phyloP scores from a whole-genome alignment of 768 basidiomycete genomes.

The Boletus vinaceobasis region DNA sequence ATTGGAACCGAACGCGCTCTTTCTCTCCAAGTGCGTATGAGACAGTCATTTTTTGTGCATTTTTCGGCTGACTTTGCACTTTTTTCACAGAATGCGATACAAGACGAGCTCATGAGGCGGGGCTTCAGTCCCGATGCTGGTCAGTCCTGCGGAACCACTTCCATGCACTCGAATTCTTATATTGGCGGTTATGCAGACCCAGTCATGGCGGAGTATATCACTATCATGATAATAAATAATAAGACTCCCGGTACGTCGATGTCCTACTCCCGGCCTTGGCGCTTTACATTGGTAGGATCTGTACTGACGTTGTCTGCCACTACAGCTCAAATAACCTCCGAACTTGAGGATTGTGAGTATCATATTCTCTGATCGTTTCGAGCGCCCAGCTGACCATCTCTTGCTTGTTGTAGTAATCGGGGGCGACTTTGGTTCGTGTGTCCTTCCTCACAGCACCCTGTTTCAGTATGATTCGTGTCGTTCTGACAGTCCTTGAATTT shows the following conservation, averaged over 20 bases:
- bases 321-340: conserved; percentile 80
- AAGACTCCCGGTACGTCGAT: conserved; percentile 65
- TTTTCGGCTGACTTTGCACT: conserved; percentile 12
- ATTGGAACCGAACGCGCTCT: conserved; percentile 77
- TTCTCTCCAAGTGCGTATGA: conserved; percentile 56
- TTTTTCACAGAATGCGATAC: conserved; percentile 61
- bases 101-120: conserved; percentile 74
- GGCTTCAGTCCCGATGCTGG: conserved; percentile 76
- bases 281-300: neutral
- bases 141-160: conserved; percentile 31
- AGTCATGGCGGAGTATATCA: conserved; percentile 93
- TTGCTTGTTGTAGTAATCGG: conserved; percentile 55
- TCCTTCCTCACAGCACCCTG: neutral
- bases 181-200: conserved; percentile 47
- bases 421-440: conserved; percentile 66
- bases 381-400: conserved; percentile 10
- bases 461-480: neutral
- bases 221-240: conserved; percentile 93
- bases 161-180: conserved; percentile 12
- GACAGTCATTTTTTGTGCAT: neutral
- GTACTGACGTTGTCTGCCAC: conserved; percentile 6
- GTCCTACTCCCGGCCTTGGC: neutral
- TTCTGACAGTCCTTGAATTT: conserved; percentile 7
- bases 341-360: conserved; percentile 73
- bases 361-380: neutral